Base-by-base conservation (phyloP, 805 yeast species). In the Kazachstania africana region DNA sequence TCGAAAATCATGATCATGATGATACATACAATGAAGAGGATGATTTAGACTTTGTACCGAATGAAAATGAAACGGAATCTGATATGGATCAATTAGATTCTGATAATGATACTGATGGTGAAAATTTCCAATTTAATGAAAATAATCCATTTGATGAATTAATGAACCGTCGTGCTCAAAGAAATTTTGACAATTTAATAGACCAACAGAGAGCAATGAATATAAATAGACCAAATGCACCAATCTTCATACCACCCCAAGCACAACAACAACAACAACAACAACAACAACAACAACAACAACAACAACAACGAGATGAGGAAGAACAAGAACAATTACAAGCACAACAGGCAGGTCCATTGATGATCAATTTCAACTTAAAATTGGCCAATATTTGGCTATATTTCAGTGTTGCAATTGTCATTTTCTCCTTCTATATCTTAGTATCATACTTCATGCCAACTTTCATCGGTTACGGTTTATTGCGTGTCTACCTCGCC, bases 371-470 rank as follows among this genome's bases (percentile, higher is more conserved):
- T 17, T 28, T 55, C n/a, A 43, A 43, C 21, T 24, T 50, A 16
- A 47, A 41, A 19, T 34, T 48, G 22, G 26, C 30, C 5, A 45
- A 43, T 21, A 33, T 53, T 3, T 31, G 49, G 8, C 37, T 45
- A 6, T 53, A 53, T 32, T 48, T 40, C 23, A 21, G 36, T 26
- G 52, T 53, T 12, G 57, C 55, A 12, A 45, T 56, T 18, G 40
- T 44, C 1, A 33, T 53, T 16, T 36, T 55, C 2, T 47, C 62
- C 1, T 43, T 55, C 2, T 66, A 65, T 35, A 44, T 70, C 24
- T 52, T 64, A 19, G 27, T 60, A 10, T 54, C 68, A 1, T 72
- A 70, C 41, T 52, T 66, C 12, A 37, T 69, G 3, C 78, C 79
- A 8, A 64, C 69, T 5, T 42, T 63, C 26, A 27, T 67, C 3